Conservation (phyloP, 352 stramenopile species). For the Globisporangium paddicum region DNA sequence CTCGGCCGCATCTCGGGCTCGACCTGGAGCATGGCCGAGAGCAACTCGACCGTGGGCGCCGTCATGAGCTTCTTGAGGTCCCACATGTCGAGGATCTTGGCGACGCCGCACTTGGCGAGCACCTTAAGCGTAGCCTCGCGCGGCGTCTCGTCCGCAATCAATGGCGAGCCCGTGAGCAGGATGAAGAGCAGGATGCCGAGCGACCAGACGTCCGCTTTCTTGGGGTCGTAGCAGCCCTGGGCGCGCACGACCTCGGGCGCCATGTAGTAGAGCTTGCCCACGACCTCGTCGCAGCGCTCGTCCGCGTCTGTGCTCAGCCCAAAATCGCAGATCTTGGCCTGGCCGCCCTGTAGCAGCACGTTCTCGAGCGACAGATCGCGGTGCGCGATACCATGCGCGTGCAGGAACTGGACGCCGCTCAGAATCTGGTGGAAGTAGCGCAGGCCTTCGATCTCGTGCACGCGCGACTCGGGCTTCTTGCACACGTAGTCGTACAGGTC, state of each 20-base stretch:
- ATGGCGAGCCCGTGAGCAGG: conserved; percentile 45
- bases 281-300: conserved; percentile 27
- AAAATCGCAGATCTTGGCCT: conserved; percentile 59
- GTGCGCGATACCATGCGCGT: conserved; percentile 42
- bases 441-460: conserved; percentile 36
- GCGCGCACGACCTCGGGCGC: conserved; percentile 45
- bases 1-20: conserved; percentile 29
- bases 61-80: conserved; percentile 25
- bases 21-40: conserved; percentile 46
- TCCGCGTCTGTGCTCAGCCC: conserved; percentile 42
- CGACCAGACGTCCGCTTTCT: conserved; percentile 45
- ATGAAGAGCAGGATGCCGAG: conserved; percentile 57
- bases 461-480: conserved; percentile 17
- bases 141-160: conserved; percentile 27
- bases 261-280: conserved; percentile 78
- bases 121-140: conserved; percentile 31
- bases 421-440: conserved; percentile 32
- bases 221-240: conserved; percentile 31
- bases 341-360: conserved; percentile 34
- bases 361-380: conserved; percentile 62
- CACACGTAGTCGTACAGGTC: conserved; percentile 56
- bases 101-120: conserved; percentile 37
- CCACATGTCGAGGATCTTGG: conserved; percentile 58
- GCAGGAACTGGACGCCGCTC: conserved; percentile 39
- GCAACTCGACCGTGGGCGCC: conserved; percentile 30